Base-by-base conservation (phyloP, 768 basidiomycete species). In the Cystobasidium ongulense region DNA sequence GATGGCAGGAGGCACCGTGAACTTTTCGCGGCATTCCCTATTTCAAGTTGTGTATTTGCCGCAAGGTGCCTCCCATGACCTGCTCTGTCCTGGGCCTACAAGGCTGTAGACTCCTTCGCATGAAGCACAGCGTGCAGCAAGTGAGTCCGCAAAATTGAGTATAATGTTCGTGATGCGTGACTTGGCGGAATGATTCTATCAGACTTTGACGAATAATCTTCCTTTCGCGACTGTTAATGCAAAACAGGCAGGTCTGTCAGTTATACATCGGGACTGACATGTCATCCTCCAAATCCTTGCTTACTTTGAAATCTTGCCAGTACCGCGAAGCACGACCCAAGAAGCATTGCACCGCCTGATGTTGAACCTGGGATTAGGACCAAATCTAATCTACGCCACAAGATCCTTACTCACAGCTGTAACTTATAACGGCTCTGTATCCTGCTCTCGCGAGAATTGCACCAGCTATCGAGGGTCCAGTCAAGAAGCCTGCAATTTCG, bases 401-500 rank as follows among this genome's bases (percentile, higher is more conserved):
- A n/a, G n/a, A n/a, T n/a, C n/a, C n/a, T n/a, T 11, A 67, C 43
- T 31, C 10, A 67, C 65, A 36, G 31, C 65, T 67, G 31, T 71
- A 71, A 3, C 31, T 29, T 7, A 71, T 71, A 7, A 59, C 54
- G 15, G 68, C 54, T 27, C n/a, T 35, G 35, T 57, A 71, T 8
- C 54, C 54, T 13, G 54, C 50, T 23, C 33, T 23, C 3, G 29
- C 43, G 5, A 71, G 39, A 11, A 71, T 54, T 1, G 68, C 68
- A 11, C 68, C 68, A 36, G 68, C 52, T 29, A 71, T 71, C 21
- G 68, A 54, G 1, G 68, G 50, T 11, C 68, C 68, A 13, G 68
- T 59, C 10, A 71, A 33, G 68, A 71, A 71, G 4, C 68, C 68
- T 2, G 54, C 33, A n/a, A 71, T 71, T 29, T 71, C 68, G 21